Evolutionary conservation across 2,329 filamentous ascomycete species (phyloP).

Genomic region (Westerdykella aurantiaca): DNA sequence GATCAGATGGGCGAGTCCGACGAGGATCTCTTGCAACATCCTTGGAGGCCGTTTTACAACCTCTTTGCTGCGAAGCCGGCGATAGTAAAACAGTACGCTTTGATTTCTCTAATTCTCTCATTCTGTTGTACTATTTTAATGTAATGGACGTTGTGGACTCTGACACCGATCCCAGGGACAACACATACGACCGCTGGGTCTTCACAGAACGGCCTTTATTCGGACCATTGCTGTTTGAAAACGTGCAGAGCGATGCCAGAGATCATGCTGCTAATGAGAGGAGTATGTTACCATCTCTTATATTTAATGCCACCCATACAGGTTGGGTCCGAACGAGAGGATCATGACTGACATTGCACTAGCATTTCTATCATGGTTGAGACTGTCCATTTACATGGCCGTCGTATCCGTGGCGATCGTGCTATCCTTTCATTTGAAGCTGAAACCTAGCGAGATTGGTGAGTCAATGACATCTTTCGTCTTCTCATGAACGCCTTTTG

Average conservation of each 20-base stretch:
- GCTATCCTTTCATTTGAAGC: constrained; percentile 85
- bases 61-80: constrained; percentile 47
- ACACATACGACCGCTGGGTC: constrained; percentile 38
- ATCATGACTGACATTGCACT: neutral
- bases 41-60: constrained; percentile 50
- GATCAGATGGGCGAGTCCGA: constrained; percentile 25
- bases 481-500: constrained; percentile 1
- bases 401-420: constrained; percentile 86
- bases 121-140: neutral
- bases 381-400: constrained; percentile 83
- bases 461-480: neutral
- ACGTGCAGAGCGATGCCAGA: constrained; percentile 66
- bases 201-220: constrained; percentile 60
- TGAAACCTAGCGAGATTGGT: constrained; percentile 52
- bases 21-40: constrained; percentile 27
- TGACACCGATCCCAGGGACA: constrained; percentile 26
- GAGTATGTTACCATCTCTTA: constrained; percentile 38
- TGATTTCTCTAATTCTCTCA: neutral
- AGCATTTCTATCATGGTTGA: constrained; percentile 83
- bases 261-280: constrained; percentile 77
- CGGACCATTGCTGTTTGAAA: constrained; percentile 66
- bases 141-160: neutral
- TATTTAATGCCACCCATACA: neutral
- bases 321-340: neutral
- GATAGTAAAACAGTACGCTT: constrained; percentile 36